These are phyloP conservation scores for Didymosphaeria variabile DNA, from an alignment of 2,329 filamentous ascomycete species.

Conservation along the genomic window DNA sequence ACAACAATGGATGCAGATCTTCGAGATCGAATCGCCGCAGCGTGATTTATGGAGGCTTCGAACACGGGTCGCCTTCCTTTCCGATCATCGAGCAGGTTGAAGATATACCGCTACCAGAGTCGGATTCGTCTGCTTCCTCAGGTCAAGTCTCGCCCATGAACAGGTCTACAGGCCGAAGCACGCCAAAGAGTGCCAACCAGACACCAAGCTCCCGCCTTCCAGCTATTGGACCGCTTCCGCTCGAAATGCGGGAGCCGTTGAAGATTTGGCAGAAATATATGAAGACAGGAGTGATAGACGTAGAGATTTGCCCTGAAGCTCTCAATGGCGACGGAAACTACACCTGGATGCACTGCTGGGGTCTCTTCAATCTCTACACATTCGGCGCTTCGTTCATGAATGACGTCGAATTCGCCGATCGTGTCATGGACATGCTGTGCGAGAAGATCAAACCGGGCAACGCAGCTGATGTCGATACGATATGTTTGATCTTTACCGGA, in stretches of 20 bases:
- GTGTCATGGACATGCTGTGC: conserved; percentile 23
- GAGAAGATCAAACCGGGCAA: conserved; percentile 12
- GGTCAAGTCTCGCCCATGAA: background rate
- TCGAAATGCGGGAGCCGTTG: conserved; percentile 8
- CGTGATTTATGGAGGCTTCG: background rate
- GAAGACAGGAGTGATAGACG: conserved; percentile 1
- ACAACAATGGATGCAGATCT: background rate
- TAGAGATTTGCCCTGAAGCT: background rate
- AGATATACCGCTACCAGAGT: background rate
- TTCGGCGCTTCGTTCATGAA: conserved; percentile 18
- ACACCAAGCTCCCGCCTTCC: background rate
- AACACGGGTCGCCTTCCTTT: background rate
- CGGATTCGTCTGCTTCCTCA: background rate
- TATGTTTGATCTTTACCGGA: conserved; percentile 25
- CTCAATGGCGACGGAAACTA: conserved; percentile 8
- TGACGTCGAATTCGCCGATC: conserved; percentile 25
- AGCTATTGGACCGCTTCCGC: conserved; percentile 1
- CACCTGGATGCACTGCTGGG: conserved; percentile 24
- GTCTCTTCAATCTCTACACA: conserved; percentile 28
- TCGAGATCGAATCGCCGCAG: background rate
- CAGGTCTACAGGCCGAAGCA: background rate
- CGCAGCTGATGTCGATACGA: conserved; percentile 22
- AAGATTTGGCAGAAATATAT: conserved; percentile 2
- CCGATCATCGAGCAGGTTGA: conserved; percentile 3
- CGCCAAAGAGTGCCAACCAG: no score